A percentile compares a stretch with the other conserved stretches of the same genome.
These are phyloP conservation scores for Oryza punctata DNA, from an alignment of 176 grass and related monocot genomes.

Conservation along the genomic window DNA sequence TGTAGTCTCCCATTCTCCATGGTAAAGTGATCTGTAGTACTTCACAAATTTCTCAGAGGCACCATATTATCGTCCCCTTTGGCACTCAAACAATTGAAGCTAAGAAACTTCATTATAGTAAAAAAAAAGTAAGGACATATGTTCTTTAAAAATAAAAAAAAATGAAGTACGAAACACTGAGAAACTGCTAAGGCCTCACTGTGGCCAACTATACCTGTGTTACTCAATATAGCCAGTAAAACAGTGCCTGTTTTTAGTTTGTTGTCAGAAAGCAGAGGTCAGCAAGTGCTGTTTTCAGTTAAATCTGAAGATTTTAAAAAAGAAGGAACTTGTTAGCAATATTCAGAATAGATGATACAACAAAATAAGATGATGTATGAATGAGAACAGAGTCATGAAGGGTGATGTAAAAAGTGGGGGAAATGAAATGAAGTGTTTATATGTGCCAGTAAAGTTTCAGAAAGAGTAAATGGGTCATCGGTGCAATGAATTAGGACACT, in stretches of 20 bases:
- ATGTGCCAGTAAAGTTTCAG: background rate
- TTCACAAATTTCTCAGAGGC: constrained; percentile 68
- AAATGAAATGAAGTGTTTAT: background rate
- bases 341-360: background rate
- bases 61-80: constrained; percentile 50
- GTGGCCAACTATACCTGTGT: constrained; percentile 71
- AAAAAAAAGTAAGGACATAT: constrained; percentile 67
- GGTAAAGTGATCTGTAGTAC: constrained; percentile 75
- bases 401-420: too few species aligned
- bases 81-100: constrained; percentile 55
- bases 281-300: constrained; percentile 83
- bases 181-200: constrained; percentile 13
- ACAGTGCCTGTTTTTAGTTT: constrained; percentile 85
- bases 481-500: background rate
- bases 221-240: constrained; percentile 84
- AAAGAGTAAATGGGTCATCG: background rate
- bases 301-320: constrained; percentile 48
- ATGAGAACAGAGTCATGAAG: background rate
- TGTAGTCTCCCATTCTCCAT: constrained; percentile 64
- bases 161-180: background rate
- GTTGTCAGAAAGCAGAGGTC: constrained; percentile 84
- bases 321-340: background rate
- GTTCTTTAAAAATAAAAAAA: constrained; percentile 46
- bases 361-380: background rate
- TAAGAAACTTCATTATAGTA: constrained; percentile 50